Conservation (phyloP, 129 eudicot species). For the Pittosporum tobira region DNA sequence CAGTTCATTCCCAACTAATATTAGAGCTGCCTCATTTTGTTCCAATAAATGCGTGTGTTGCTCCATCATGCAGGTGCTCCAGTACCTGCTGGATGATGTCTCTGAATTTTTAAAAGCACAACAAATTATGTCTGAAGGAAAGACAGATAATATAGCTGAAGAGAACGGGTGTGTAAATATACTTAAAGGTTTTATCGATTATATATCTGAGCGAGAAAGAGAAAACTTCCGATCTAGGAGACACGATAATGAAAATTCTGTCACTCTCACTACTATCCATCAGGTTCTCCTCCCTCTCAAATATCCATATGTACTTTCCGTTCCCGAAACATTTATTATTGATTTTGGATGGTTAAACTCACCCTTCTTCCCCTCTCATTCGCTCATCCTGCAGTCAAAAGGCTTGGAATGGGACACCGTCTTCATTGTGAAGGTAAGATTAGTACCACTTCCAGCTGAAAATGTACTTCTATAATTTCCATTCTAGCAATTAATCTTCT, state of each 20-base stretch:
- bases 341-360: neutral
- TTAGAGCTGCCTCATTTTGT: neutral
- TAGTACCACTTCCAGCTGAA: neutral
- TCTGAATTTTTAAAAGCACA: slow-evolving; percentile 59
- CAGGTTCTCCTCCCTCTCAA: slow-evolving; percentile 44
- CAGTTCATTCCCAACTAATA: neutral
- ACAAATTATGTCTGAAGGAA: slow-evolving; percentile 28
- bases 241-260: slow-evolving; percentile 74
- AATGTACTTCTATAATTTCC: neutral
- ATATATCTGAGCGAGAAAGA: slow-evolving; percentile 73
- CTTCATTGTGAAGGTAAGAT: slow-evolving; percentile 85
- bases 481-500: neutral
- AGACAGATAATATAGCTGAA: slow-evolving; percentile 19
- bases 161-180: slow-evolving; percentile 54
- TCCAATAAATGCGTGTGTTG: neutral
- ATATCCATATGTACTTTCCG: neutral
- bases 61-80: slow-evolving; percentile 60
- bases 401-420: slow-evolving; percentile 99
- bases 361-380: slow-evolving; percentile 1
- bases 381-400: slow-evolving; percentile 58
- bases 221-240: slow-evolving; percentile 73
- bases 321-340: neutral
- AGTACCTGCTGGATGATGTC: slow-evolving; percentile 82
- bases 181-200: slow-evolving; percentile 65
- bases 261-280: slow-evolving; percentile 93